Percentiles rank a stretch among this genome's conserved stretches.
These are phyloP conservation scores for Pilobolus umbonatus DNA, from an alignment of 192 early-diverging fungal genomes.

Conservation along the genomic window DNA sequence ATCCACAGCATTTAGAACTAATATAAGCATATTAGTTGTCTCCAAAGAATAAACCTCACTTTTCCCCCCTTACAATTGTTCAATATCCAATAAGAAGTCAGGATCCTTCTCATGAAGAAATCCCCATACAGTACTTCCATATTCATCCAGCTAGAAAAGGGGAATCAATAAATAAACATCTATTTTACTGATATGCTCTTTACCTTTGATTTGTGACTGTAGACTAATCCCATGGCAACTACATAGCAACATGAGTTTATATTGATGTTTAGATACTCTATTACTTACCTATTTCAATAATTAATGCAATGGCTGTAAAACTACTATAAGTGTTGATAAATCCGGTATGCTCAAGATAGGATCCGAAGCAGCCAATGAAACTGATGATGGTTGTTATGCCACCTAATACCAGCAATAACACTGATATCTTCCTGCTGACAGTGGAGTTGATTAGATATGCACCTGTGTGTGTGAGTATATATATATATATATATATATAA, in stretches of 20 bases:
- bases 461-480: slow-evolving; percentile 5
- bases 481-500: too few species aligned
- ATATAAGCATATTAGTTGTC: neutral
- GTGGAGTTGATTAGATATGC: slow-evolving; percentile 17
- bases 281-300: slow-evolving; percentile 10
- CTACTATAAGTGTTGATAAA: slow-evolving; percentile 16
- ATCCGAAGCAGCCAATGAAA: slow-evolving; percentile 20
- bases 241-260: neutral
- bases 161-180: neutral
- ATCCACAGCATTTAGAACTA: slow-evolving; percentile 22
- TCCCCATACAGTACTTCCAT: slow-evolving; percentile 16
- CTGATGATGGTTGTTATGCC: slow-evolving; percentile 3
- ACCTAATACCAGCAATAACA: slow-evolving; percentile 6
- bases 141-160: slow-evolving; percentile 13
- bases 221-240: neutral
- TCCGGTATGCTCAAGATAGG: slow-evolving; percentile 16
- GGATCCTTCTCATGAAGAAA: slow-evolving; percentile 18
- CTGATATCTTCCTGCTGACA: slow-evolving; percentile 4
- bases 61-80: slow-evolving; percentile 6
- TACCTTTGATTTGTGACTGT: slow-evolving; percentile 11
- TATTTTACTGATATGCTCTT: neutral
- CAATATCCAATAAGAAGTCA: slow-evolving; percentile 16
- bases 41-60: neutral
- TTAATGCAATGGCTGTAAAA: slow-evolving; percentile 3
- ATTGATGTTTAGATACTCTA: neutral